phyloP scores from a whole-genome alignment of 2,329 filamentous ascomycete genomes.

The Exophiala aquamarina region DNA sequence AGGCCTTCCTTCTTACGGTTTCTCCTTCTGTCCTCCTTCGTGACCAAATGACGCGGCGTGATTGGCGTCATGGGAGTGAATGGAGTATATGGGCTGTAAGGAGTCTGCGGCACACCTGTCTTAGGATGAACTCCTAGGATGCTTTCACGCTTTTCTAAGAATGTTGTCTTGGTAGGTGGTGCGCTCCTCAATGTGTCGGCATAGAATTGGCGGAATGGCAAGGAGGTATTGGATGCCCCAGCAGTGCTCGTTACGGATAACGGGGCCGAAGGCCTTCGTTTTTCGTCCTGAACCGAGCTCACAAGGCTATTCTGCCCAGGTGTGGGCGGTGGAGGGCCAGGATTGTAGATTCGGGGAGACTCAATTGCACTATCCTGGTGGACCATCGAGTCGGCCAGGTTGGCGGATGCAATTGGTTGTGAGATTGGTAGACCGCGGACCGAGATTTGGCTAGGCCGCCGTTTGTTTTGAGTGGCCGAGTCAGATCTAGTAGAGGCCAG shows the following conservation, averaged over 20 bases:
- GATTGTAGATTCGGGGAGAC: constrained; percentile 57
- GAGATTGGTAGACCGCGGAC: constrained; percentile 60
- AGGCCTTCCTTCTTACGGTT: constrained; percentile 44
- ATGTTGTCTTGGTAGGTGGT: constrained; percentile 50
- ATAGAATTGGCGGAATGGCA: constrained; percentile 47
- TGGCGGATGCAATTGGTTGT: constrained; percentile 50
- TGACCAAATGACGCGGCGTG: constrained; percentile 44
- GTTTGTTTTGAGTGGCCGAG: constrained; percentile 42
- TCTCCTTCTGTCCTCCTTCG: constrained; percentile 43
- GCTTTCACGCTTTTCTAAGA: constrained; percentile 44
- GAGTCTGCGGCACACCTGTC: constrained; percentile 47
- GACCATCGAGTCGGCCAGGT: constrained; percentile 43
- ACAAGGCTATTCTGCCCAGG: constrained; percentile 34
- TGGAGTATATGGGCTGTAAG: constrained; percentile 53
- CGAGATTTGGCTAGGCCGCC: constrained; percentile 42
- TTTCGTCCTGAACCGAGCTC: constrained; percentile 9
- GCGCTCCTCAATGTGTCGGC: constrained; percentile 39
- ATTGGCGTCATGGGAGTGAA: constrained; percentile 51
- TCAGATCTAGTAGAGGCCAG: constrained; percentile 42
- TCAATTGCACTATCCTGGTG: constrained; percentile 55
- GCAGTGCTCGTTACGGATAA: constrained; percentile 9
- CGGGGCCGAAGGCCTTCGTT: constrained; percentile 8
- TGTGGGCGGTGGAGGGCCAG: constrained; percentile 55
- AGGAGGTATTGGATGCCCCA: constrained; percentile 33
- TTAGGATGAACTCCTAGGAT: constrained; percentile 38